Evolutionary conservation across 352 stramenopile genomes (phyloP).

Genomic region (Pythium phragmitis): DNA sequence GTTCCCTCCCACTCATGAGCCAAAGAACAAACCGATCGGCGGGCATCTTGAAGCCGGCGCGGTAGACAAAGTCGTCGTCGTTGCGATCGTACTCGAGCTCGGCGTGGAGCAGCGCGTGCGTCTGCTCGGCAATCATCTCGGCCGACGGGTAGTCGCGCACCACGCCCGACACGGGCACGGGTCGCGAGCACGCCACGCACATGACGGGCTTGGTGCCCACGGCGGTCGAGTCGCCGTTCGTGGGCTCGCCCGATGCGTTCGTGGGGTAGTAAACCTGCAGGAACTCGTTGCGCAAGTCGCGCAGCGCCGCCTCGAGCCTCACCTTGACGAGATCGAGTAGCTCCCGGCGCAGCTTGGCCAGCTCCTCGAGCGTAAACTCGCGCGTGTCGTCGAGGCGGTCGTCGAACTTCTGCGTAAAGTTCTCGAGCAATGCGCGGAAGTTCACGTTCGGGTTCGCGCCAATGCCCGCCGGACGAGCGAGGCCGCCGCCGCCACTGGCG

Average conservation of each 20-base stretch:
- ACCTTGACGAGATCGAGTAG: constrained; percentile 62
- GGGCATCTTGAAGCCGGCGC: constrained; percentile 83
- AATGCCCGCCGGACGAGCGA: constrained; percentile 23
- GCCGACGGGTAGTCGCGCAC: constrained; percentile 54
- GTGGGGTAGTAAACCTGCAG: constrained; percentile 42
- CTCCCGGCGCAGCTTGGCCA: constrained; percentile 61
- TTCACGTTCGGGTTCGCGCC: constrained; percentile 55
- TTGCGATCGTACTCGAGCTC: constrained; percentile 52
- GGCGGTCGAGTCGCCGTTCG: constrained; percentile 60
- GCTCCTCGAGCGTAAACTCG: constrained; percentile 61
- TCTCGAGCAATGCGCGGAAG: constrained; percentile 66
- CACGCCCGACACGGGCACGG: constrained; percentile 56
- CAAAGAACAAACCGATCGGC: constrained; percentile 49
- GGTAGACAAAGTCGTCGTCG: constrained; percentile 80
- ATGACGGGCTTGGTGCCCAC: constrained; percentile 80
- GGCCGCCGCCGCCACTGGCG: constrained; percentile 13
- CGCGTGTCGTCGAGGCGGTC: constrained; percentile 61
- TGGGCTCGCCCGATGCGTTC: constrained; percentile 25
- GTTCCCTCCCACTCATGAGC: neutral
- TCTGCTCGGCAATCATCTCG: constrained; percentile 37
- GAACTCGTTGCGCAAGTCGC: constrained; percentile 64
- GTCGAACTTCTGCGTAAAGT: constrained; percentile 74
- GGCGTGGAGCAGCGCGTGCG: constrained; percentile 26
- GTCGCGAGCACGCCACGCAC: constrained; percentile 79
- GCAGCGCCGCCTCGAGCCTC: constrained; percentile 52